These are phyloP conservation scores for Rhizoclosmatium globosum DNA, from an alignment of 192 early-diverging fungal species.

Conservation along the genomic window DNA sequence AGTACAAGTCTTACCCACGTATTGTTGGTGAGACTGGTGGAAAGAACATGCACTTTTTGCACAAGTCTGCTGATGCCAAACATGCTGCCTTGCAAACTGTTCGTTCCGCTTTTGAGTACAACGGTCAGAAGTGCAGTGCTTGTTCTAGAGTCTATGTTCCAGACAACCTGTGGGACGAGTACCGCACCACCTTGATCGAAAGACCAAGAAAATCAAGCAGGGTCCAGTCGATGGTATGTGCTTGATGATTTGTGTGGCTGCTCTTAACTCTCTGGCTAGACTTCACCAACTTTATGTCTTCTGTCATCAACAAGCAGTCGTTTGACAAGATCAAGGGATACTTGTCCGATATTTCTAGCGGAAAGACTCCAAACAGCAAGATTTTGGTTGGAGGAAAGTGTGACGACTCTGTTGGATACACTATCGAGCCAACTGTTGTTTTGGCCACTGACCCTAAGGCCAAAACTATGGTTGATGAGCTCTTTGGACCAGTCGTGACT, in stretches of 20 bases:
- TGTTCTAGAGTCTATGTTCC: slow-evolving; percentile 89
- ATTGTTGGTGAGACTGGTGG: slow-evolving; percentile 99
- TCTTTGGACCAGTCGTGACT: slow-evolving; percentile 97
- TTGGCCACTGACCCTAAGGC: slow-evolving; percentile 82
- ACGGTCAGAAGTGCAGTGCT: slow-evolving; percentile 99
- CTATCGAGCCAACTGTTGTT: slow-evolving; percentile 90
- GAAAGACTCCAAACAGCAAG: slow-evolving; percentile 64
- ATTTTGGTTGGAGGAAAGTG: slow-evolving; percentile 93
- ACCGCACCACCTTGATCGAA: slow-evolving; percentile 71
- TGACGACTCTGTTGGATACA: slow-evolving; percentile 88
- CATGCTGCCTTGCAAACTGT: slow-evolving; percentile 90
- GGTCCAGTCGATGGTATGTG: slow-evolving; percentile 78
- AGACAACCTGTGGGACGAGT: slow-evolving; percentile 79
- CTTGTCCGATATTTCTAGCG: slow-evolving; percentile 82
- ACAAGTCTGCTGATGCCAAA: slow-evolving; percentile 77
- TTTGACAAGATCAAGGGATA: slow-evolving; percentile 94
- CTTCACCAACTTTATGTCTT: slow-evolving; percentile 83
- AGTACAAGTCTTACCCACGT: slow-evolving; percentile 92
- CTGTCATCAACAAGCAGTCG: slow-evolving; percentile 93
- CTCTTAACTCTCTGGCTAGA: slow-evolving; percentile 48
- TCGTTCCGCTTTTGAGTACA: slow-evolving; percentile 94
- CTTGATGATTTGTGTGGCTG: not conserved
- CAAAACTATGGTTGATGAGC: slow-evolving; percentile 92
- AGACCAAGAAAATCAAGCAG: slow-evolving; percentile 80
- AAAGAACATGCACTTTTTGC: slow-evolving; percentile 98